Evolutionary conservation across 1,284 basidiomycete species (phyloP).

Genomic region (Tylopilus sp.): DNA sequence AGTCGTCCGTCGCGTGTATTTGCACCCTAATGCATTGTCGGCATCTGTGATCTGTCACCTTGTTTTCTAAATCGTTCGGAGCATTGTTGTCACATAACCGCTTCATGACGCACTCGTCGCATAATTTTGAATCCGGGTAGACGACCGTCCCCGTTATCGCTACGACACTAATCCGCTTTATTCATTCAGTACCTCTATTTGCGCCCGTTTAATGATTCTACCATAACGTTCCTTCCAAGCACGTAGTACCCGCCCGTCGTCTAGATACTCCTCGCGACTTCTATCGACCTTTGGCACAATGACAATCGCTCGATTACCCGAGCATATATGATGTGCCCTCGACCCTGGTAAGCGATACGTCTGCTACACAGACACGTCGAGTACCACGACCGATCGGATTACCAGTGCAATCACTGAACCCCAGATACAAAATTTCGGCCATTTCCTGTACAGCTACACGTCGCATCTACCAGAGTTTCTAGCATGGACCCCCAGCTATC

Average conservation of each 20-base stretch:
- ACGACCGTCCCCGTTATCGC: slow-evolving; percentile 31
- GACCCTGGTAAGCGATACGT: slow-evolving; percentile 20
- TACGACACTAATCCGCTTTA: slow-evolving; percentile 35
- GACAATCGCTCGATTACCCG: not conserved
- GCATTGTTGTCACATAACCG: slow-evolving; percentile 37
- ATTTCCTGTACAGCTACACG: too few relatives aligned
- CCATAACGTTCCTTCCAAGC: slow-evolving; percentile 24
- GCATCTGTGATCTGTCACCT: slow-evolving; percentile 31
- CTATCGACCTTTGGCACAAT: slow-evolving; percentile 6
- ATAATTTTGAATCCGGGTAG: slow-evolving; percentile 35
- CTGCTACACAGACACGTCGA: too few relatives aligned
- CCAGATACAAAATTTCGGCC: too few relatives aligned
- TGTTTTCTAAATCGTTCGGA: slow-evolving; percentile 18
- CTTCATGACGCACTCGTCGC: slow-evolving; percentile 32
- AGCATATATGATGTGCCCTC: slow-evolving; percentile 13
- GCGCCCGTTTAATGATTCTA: slow-evolving; percentile 30
- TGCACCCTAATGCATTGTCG: slow-evolving; percentile 9
- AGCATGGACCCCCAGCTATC: too few relatives aligned
- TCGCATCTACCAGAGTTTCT: too few relatives aligned
- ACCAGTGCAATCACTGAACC: too few relatives aligned
- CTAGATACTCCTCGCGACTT: slow-evolving; percentile 14
- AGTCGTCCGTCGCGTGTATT: slow-evolving; percentile 15
- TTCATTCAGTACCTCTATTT: slow-evolving; percentile 29
- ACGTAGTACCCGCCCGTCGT: slow-evolving; percentile 13
- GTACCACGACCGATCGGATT: too few relatives aligned